Conservation (phyloP, 2,329 filamentous ascomycete species). For the Emergomyces orientalis region DNA sequence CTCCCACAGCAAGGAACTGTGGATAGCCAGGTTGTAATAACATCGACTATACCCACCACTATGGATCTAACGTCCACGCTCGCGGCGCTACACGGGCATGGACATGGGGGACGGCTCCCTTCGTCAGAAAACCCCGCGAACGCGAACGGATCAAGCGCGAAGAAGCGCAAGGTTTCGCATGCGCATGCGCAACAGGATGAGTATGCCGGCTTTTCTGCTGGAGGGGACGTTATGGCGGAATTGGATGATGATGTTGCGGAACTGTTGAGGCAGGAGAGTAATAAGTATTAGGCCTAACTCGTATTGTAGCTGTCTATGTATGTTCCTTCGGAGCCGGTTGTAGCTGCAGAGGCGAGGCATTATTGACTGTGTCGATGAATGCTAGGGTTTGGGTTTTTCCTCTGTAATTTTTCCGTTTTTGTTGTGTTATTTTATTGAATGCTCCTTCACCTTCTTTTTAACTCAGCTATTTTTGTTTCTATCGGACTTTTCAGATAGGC, state of each 20-base stretch:
- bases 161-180: conserved; percentile 43
- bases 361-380: background rate
- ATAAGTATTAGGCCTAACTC: conserved; percentile 13
- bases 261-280: conserved; percentile 43
- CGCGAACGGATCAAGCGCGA: conserved; percentile 27
- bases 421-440: background rate
- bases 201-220: conserved; percentile 40
- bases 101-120: conserved; percentile 15
- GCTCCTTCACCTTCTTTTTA: background rate
- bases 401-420: background rate
- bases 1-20: conserved; percentile 1
- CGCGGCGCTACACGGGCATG: conserved; percentile 11
- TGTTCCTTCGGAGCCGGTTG: too few species aligned
- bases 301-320: background rate
- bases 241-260: conserved; percentile 55
- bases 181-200: conserved; percentile 22
- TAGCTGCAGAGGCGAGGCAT: too few species aligned
- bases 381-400: background rate
- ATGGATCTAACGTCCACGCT: conserved; percentile 17
- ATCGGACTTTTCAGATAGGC: background rate
- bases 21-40: conserved; percentile 18
- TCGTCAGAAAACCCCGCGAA: conserved; percentile 15
- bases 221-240: conserved; percentile 46
- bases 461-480: background rate
- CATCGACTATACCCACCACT: conserved; percentile 17